Evolutionary conservation across 1,284 basidiomycete genomes (phyloP), one percentile per base, ranked within the genome.

Genomic region (Inonotus obliquus): DNA sequence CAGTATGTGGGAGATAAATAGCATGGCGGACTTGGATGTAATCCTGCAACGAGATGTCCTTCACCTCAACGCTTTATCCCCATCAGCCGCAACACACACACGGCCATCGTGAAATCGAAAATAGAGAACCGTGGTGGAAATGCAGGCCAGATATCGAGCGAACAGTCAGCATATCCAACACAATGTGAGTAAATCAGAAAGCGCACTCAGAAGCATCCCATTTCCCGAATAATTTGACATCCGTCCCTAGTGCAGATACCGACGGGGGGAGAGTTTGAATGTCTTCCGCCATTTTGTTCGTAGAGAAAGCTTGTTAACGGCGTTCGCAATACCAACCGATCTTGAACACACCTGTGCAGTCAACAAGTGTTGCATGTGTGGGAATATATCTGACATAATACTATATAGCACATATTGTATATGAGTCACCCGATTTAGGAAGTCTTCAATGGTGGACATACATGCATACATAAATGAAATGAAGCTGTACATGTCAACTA

Each of bases 11-110:
- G 65, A 96, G 81, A 82, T 95, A 98, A 75, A 98, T 96, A 65
- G 96, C 91, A 77, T 98, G 96, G 76, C 94, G 95, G 79, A 97
- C 92, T 82, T 98, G 96, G 79, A 99, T 96, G 88, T 99, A 99
- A 81, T 99, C 97, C 65, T 91, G 92, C 71, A 98, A 80, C 67
- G 96, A 98, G 79, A 99, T 99, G 76, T 99, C 97, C 85, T 98
- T 98, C 75, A 98, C 94, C 80, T 99, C 95, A 69, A 97, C 91
- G 77, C 95, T 97, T 72, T 64, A 71, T 49, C 63, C 63, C 7
- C 2, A 17, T 19, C 4, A 44, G 14, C 19, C 64, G 67, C 69
- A 66, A 69, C 69, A 69, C 19, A 44, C 7, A 5, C 38, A 39
- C 0, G 7, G 19, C 17, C 41, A 44, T 4, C 32, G 32, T 32